Evolutionary conservation across 2,329 filamentous ascomycete species (phyloP), one percentile per base, ranked within the genome.

Genomic region (Diaporthe longicolla): DNA sequence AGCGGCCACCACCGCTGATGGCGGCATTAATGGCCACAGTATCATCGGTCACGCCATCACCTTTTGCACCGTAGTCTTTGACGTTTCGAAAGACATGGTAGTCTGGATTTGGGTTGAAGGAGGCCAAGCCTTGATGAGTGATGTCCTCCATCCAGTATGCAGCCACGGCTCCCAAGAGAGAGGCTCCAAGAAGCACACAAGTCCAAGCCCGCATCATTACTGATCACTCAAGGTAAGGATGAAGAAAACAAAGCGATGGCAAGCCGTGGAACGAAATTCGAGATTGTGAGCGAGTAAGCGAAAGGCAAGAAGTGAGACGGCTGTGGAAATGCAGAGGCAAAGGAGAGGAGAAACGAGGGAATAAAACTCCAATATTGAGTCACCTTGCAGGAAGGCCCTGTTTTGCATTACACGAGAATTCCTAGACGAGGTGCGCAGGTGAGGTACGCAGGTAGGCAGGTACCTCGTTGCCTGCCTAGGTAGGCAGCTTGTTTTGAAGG

Each of bases 21-120:
- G 86, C 86, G 10, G 75, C 70, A 50, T 87, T 85, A 79, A 91
- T 91, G 7, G 89, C 89, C 13, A 82, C 85, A 21, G 89, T 90
- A 76, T 91, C 87, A 76, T 89, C 88, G n/a, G 84, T 85, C 4
- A 86, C 82, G 58, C 83, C 83, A 72, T 85, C 83, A 3, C 83
- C 83, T 48, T 76, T 79, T 52, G 83, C 83, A 13, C 86, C 86
- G 77, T 81, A 87, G 68, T 84, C 82, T 77, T 84, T 86, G 57
- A 88, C 86, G 73, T 87, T 88, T 6, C 87, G 81, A 78, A 86
- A 88, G 40, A 88, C 82, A 32, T 81, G 77, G 78, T 88, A 88
- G 29, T 74, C 76, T 24, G 82, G 79, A 75, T 86, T 81, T 1
- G 78, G 71, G 76, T 87, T 86, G 81, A 87, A 88, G 3, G 87